A percentile compares a stretch with the other conserved stretches of the same genome.
Conservation (phyloP, 2,329 filamentous ascomycete genomes). For the Xylariales sp. region DNA sequence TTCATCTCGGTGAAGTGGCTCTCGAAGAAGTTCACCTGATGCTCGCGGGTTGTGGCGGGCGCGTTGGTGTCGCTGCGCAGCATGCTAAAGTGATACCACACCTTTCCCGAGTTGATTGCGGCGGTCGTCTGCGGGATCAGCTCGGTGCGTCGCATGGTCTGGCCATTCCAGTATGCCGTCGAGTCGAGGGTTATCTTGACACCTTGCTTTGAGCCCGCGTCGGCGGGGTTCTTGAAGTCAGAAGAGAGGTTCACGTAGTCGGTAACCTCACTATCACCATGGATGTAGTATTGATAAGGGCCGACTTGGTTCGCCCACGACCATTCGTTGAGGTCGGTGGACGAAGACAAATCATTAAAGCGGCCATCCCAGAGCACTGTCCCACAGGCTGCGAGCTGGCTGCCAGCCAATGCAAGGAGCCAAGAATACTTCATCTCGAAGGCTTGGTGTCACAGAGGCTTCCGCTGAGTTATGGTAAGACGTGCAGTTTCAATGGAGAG, state of each 20-base stretch:
- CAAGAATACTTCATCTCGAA: conserved; percentile 42
- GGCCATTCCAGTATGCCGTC: conserved; percentile 77
- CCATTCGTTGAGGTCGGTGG: conserved; percentile 67
- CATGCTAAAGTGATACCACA: conserved; percentile 80
- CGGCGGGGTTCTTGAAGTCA: conserved; percentile 73
- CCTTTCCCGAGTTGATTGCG: conserved; percentile 72
- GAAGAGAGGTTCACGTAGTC: conserved; percentile 72
- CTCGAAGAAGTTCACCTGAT: conserved; percentile 74
- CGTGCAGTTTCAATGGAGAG: neutral
- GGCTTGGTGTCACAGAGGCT: neutral
- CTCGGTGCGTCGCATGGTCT: conserved; percentile 78
- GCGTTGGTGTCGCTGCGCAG: conserved; percentile 69
- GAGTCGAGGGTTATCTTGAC: conserved; percentile 74
- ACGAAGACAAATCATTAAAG: conserved; percentile 65
- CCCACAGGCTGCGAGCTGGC: conserved; percentile 51
- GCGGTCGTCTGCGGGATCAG: conserved; percentile 77
- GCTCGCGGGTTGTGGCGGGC: conserved; percentile 71
- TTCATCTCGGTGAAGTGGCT: conserved; percentile 81
- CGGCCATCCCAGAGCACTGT: conserved; percentile 70
- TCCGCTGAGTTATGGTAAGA: neutral
- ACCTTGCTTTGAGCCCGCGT: conserved; percentile 70
- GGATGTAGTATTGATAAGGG: conserved; percentile 81
- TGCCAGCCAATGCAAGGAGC: conserved; percentile 40
- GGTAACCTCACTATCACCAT: conserved; percentile 66
- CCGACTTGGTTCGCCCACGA: conserved; percentile 70